A percentile compares a stretch with the other conserved stretches of the same genome.
Evolutionary conservation across 108 stramenopile genomes (phyloP).

Genomic region (Schizochytrium sp.): DNA sequence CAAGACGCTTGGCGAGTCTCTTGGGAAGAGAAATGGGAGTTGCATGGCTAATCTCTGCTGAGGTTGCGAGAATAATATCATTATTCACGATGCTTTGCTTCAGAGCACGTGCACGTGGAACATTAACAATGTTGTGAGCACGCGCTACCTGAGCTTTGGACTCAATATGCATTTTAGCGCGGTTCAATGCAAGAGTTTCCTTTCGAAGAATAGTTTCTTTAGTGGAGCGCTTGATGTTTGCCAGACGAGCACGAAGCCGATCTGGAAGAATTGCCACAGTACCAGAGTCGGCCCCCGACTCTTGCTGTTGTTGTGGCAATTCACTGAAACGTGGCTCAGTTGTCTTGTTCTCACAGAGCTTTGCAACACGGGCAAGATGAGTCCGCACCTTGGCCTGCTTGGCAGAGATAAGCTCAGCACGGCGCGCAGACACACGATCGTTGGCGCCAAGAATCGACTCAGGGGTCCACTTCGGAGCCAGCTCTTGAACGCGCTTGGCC

Average conservation of each 20-base stretch:
- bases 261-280: constrained; percentile 24
- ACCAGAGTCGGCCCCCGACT: constrained; percentile 29
- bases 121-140: background rate
- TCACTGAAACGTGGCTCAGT: constrained; percentile 9
- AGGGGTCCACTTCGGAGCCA: constrained; percentile 8
- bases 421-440: background rate
- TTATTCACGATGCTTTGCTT: constrained; percentile 1
- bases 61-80: background rate
- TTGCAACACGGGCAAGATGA: background rate
- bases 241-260: constrained; percentile 11
- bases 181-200: constrained; percentile 4
- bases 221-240: background rate
- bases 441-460: background rate
- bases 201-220: constrained; percentile 13
- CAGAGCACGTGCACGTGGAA: constrained; percentile 10
- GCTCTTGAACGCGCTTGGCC: background rate
- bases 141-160: constrained; percentile 6
- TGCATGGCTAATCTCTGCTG: background rate
- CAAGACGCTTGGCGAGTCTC: background rate
- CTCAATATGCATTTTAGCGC: constrained; percentile 11
- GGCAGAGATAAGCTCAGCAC: background rate
- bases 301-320: background rate
- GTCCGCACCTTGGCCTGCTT: background rate
- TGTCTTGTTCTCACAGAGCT: constrained; percentile 25
- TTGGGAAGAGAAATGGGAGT: constrained; percentile 6